Base-by-base conservation (phyloP, 441 rosid genomes). In the Mallotus japonicus region DNA sequence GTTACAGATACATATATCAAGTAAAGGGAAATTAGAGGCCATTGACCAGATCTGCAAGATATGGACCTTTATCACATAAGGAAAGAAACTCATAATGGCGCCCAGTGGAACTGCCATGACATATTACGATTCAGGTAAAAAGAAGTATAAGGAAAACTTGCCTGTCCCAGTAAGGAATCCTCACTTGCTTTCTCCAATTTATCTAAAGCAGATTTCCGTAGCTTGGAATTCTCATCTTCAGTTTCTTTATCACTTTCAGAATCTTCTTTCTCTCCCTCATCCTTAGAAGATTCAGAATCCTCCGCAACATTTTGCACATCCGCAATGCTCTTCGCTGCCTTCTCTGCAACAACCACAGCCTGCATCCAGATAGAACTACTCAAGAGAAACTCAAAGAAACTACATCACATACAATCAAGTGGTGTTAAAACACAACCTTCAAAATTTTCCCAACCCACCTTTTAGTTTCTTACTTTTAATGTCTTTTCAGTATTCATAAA, bases 321-420 rank as follows among this genome's bases (percentile, higher is more conserved):
- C 4, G 89, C 81, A 80, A 95, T 68, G 80, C 87, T 88, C 87
- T 90, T 91, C 12, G 97, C 96, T 15, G 99, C 97, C 77, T 84
- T 88, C 83, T 91, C 95, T 0, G 95, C 96, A 81, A 73, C 97
- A 60, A 77, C 93, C 56, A 89, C 87, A 81, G 99, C 98, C 99
- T 92, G 85, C 76, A 84, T 57, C 49, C 65, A 76, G 22, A 79
- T 73, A 50, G 19, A 71, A 76, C 42, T 6, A 54, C 59, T 75
- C 79, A 78, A 50, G 42, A 74, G 68, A 15, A 59, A 28, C 53
- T 58, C 63, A 69, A 62, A 75, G 22, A 42, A 60, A 42, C 14
- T 20, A 57, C 63, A 66, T 17, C 54, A 5, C 40, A 62, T 55
- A 63, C 20, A 32, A 55, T 40, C 13, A 28, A 34, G 37, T 59